A percentile compares a stretch with the other conserved stretches of the same genome.
phyloP scores from a whole-genome alignment of 2,329 filamentous ascomycete species.

The Pseudogymnoascus verrucosus region DNA sequence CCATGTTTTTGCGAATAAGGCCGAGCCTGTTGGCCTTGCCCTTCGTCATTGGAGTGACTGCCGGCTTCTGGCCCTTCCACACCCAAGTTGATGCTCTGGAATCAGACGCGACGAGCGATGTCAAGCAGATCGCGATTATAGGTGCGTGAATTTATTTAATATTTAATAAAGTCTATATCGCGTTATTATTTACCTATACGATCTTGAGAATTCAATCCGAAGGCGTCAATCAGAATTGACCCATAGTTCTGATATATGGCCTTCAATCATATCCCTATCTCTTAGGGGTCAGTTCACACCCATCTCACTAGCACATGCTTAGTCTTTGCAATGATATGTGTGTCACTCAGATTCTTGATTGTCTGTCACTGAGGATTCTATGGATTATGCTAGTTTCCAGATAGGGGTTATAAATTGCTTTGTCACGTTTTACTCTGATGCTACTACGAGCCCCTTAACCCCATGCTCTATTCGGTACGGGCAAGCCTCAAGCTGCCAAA shows the following conservation, averaged over 20 bases:
- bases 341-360: background rate
- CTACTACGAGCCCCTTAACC: background rate
- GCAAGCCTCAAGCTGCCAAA: background rate
- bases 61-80: constrained; percentile 26
- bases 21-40: constrained; percentile 16
- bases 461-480: background rate
- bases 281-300: background rate
- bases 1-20: background rate
- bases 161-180: background rate
- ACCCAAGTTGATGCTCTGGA: constrained; percentile 15
- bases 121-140: constrained; percentile 28
- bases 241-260: background rate
- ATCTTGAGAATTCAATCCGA: background rate
- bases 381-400: background rate
- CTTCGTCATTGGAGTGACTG: constrained; percentile 17
- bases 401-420: background rate
- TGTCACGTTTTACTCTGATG: background rate
- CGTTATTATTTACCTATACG: background rate
- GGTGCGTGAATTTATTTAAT: constrained; percentile 20
- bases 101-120: constrained; percentile 16
- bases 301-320: background rate
- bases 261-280: background rate
- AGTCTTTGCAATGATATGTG: background rate
- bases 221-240: background rate
- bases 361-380: background rate